These are phyloP conservation scores for Penicillium sp. DNA, from an alignment of 2,329 filamentous ascomycete species.

Conservation along the genomic window DNA sequence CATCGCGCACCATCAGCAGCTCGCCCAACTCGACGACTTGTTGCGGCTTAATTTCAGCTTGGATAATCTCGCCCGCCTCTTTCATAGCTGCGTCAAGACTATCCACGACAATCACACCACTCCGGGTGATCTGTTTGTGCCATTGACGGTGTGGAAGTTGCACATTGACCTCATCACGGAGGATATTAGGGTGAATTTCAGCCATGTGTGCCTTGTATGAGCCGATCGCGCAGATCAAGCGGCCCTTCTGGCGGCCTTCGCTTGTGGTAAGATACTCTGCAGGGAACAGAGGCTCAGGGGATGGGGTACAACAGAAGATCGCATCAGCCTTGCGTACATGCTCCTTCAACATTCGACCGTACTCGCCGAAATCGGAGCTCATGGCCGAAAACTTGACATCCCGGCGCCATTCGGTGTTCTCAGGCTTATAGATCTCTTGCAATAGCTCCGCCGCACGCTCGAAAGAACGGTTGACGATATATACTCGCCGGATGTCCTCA, in stretches of 20 bases:
- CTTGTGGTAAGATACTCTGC: slow-evolving; percentile 63
- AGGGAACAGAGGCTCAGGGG: slow-evolving; percentile 70
- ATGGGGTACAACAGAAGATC: slow-evolving; percentile 86
- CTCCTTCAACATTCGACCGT: slow-evolving; percentile 63
- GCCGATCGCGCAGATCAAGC: slow-evolving; percentile 45
- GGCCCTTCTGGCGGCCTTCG: slow-evolving; percentile 45
- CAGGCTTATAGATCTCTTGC: slow-evolving; percentile 52
- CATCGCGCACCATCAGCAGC: slow-evolving; percentile 61
- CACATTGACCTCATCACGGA: slow-evolving; percentile 59
- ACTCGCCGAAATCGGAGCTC: slow-evolving; percentile 69
- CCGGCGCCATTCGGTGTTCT: slow-evolving; percentile 58
- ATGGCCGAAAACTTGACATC: slow-evolving; percentile 65
- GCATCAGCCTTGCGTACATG: slow-evolving; percentile 68
- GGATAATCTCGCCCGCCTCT: slow-evolving; percentile 82
- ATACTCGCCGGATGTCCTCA: slow-evolving; percentile 68
- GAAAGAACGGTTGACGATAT: slow-evolving; percentile 71
- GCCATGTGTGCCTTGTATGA: slow-evolving; percentile 68
- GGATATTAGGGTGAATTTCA: slow-evolving; percentile 73
- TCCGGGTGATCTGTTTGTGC: slow-evolving; percentile 52
- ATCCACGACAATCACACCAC: slow-evolving; percentile 60
- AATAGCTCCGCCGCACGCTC: slow-evolving; percentile 48
- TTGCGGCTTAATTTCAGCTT: slow-evolving; percentile 66
- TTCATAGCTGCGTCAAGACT: slow-evolving; percentile 74
- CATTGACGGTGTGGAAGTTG: slow-evolving; percentile 45
- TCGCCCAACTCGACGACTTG: slow-evolving; percentile 87